Evolutionary conservation across 495 filamentous ascomycete species (phyloP).

Genomic region (Articulospora tetracladia): DNA sequence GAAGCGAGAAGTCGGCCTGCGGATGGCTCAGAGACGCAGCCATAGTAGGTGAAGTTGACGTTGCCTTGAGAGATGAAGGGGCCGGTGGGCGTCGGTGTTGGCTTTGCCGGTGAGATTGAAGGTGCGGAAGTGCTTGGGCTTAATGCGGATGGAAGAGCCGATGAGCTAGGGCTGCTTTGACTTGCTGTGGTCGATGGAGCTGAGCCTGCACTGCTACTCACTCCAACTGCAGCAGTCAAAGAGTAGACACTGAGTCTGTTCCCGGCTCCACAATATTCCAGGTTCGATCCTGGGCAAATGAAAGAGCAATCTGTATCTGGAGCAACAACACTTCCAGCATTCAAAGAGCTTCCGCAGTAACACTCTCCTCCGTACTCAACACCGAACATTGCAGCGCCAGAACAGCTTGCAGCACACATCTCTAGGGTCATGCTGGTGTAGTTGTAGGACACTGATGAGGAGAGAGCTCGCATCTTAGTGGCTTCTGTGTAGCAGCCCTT

Average conservation of each 20-base stretch:
- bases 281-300: slow-evolving; percentile 24
- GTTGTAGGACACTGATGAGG: slow-evolving; percentile 24
- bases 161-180: neutral
- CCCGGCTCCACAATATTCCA: slow-evolving; percentile 28
- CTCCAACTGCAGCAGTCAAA: neutral
- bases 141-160: neutral
- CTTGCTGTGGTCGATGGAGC: neutral
- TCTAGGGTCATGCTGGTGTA: slow-evolving; percentile 46
- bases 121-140: slow-evolving; percentile 2
- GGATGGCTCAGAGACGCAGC: slow-evolving; percentile 25
- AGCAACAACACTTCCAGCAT: slow-evolving; percentile 12
- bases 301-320: slow-evolving; percentile 26
- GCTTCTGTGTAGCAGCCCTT: slow-evolving; percentile 45
- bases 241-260: neutral
- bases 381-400: slow-evolving; percentile 40
- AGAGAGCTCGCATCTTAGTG: slow-evolving; percentile 26
- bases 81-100: slow-evolving; percentile 1
- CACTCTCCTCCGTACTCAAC: slow-evolving; percentile 50
- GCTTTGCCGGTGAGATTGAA: neutral
- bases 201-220: neutral
- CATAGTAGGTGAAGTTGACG: slow-evolving; percentile 28
- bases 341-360: slow-evolving; percentile 27
- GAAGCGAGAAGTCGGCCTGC: slow-evolving; percentile 16
- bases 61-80: slow-evolving; percentile 20
- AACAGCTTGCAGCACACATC: slow-evolving; percentile 41